Conservation (phyloP, 495 filamentous ascomycete genomes). For the Annulohypoxylon nitens region DNA sequence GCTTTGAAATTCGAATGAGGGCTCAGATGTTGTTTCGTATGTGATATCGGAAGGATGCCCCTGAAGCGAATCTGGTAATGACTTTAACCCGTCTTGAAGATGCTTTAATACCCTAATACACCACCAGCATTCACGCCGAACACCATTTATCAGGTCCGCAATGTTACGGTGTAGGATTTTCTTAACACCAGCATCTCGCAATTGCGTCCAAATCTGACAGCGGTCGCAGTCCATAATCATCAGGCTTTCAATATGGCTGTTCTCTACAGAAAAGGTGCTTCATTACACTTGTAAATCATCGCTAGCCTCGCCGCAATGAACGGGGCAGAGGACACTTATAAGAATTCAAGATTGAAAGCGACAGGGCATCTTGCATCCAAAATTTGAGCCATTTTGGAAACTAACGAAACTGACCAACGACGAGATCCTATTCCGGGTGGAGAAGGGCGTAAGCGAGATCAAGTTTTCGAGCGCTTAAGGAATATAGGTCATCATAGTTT, state of each 20-base stretch:
- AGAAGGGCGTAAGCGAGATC: not conserved
- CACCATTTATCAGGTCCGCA: not conserved
- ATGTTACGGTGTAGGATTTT: not conserved
- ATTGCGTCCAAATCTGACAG: slow-evolving; percentile 3
- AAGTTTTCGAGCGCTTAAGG: not conserved
- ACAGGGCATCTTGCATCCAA: not conserved
- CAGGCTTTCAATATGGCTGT: not conserved
- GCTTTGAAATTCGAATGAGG: slow-evolving; percentile 6
- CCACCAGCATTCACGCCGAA: slow-evolving; percentile 14
- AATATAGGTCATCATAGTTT: not conserved
- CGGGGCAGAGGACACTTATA: not conserved
- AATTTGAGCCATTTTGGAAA: not conserved
- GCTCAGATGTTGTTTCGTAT: not conserved
- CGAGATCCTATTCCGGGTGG: not conserved
- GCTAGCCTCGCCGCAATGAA: not conserved
- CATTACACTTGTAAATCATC: not conserved
- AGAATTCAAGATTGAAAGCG: not conserved
- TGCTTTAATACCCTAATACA: slow-evolving; percentile 10
- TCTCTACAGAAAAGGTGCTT: not conserved
- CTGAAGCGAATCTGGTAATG: not conserved
- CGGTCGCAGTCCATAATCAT: slow-evolving; percentile 7
- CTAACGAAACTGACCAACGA: not conserved
- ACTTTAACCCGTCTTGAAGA: not conserved
- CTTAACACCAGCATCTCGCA: not conserved
- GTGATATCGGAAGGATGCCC: slow-evolving; percentile 6